Evolutionary conservation across 2,329 filamentous ascomycete genomes (phyloP), one percentile per base, ranked within the genome.

Genomic region (Colletotrichum viniferum): DNA sequence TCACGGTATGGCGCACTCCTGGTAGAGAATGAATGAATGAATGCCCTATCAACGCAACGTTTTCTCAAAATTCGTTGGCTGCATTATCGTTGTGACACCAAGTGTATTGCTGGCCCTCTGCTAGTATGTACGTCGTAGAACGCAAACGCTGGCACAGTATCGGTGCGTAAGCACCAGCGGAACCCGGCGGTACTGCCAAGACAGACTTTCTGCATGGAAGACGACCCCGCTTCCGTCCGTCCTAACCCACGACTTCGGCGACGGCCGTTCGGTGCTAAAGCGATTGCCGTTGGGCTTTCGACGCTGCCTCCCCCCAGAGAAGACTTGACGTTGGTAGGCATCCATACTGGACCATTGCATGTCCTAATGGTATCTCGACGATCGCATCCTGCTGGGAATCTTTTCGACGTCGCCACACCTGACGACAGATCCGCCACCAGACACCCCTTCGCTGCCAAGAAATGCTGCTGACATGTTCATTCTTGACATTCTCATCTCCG

Each of bases 151-250:
- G 38, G 38, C 30, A 34, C n/a, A 8, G 8, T 36, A n/a, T 32
- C 58, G 14, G 30, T 30, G 16, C n/a, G 12, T 32, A 14, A 36
- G 18, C n/a, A 21, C 18, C 16, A 65, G 14, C n/a, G 14, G 36
- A 30, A 36, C 30, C 36, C 24, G 36, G 16, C 9, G 21, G 32
- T 43, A n/a, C 36, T 28, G 55, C 61, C 61, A 61, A 66, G 55
- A 38, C 55, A 32, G 21, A 14, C 28, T 6, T 38, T 16, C 55
- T 55, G 38, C 62, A 48, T 67, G 24, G 24, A 67, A 74, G 34
- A 56, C 16, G 30, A 32, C 63, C 26, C 69, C 69, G 61, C 55
- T 74, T 62, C 38, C 18, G 71, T 72, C 72, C 62, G 71, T 74
- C 72, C 62, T 62, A 62, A 63, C 72, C 36, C 62, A 43, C 18